Evolutionary conservation across 2,329 filamentous ascomycete genomes (phyloP).

Genomic region (Tolypocladium amazonense): DNA sequence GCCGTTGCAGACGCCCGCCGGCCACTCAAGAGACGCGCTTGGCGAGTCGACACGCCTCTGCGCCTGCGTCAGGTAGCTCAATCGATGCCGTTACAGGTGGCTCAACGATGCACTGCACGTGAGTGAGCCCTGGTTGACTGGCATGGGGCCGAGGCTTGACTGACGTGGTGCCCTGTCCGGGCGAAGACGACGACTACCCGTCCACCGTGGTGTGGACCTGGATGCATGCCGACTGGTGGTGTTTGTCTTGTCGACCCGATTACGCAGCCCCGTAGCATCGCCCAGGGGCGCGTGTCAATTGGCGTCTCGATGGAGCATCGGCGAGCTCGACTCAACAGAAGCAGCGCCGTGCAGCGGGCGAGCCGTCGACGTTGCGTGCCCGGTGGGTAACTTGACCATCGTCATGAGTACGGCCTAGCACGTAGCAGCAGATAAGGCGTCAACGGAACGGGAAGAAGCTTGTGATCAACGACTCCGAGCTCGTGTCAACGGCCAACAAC

Average conservation of each 20-base stretch:
- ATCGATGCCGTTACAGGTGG: neutral
- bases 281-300: neutral
- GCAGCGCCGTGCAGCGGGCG: neutral
- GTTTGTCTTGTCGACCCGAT: neutral
- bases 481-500: neutral
- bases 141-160: neutral
- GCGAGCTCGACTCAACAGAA: neutral
- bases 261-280: neutral
- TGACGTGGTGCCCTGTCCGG: neutral
- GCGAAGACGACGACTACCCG: neutral
- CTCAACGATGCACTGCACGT: slow-evolving; percentile 2
- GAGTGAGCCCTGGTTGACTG: neutral
- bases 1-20: neutral
- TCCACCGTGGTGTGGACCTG: neutral
- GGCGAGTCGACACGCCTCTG: neutral
- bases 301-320: neutral
- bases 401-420: neutral
- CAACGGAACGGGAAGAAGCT: neutral
- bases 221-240: neutral
- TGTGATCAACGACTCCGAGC: neutral
- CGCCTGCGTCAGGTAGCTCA: neutral
- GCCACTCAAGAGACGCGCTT: neutral
- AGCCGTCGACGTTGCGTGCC: slow-evolving; percentile 2
- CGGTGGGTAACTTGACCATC: neutral
- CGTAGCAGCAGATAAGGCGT: neutral